phyloP scores from a whole-genome alignment of 2,329 filamentous ascomycete genomes.

The Amylocarpus encephaloides region DNA sequence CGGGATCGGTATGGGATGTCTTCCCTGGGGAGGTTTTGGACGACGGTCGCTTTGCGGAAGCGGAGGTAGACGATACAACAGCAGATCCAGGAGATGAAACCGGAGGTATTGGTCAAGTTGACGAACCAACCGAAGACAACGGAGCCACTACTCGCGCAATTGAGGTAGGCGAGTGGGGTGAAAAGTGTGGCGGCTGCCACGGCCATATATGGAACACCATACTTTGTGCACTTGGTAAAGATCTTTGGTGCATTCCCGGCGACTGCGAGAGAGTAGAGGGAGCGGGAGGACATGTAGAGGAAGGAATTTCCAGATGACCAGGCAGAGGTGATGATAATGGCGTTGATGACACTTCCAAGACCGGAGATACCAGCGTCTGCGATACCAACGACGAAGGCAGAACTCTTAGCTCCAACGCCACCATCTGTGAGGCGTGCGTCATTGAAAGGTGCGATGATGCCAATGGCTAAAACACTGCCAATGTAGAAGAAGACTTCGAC shows the following conservation, averaged over 20 bases:
- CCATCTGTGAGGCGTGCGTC: conserved; percentile 45
- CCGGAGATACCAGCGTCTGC: conserved; percentile 43
- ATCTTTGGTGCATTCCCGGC: conserved; percentile 45
- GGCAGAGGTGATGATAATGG: conserved; percentile 47
- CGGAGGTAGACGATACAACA: conserved; percentile 51
- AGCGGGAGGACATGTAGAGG: conserved; percentile 46
- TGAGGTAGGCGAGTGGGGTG: conserved; percentile 42
- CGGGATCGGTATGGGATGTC: conserved; percentile 46
- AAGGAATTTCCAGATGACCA: conserved; percentile 51
- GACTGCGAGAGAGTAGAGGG: conserved; percentile 45
- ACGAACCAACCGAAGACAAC: conserved; percentile 51
- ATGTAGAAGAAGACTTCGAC: conserved; percentile 52
- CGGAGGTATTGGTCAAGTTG: conserved; percentile 47
- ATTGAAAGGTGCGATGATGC: conserved; percentile 51
- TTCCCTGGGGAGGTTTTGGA: conserved; percentile 36
- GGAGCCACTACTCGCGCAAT: conserved; percentile 37
- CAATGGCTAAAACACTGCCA: conserved; percentile 50
- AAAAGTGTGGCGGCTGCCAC: conserved; percentile 39
- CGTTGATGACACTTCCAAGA: conserved; percentile 48
- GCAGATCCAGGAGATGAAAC: conserved; percentile 45
- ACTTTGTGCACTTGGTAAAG: conserved; percentile 44
- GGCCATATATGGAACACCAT: conserved; percentile 44
- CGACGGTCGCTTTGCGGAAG: conserved; percentile 45
- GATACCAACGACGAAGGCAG: conserved; percentile 44
- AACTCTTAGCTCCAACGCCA: conserved; percentile 39